phyloP scores from a whole-genome alignment of 441 rosid genomes.

The Raphanus hybrid region DNA sequence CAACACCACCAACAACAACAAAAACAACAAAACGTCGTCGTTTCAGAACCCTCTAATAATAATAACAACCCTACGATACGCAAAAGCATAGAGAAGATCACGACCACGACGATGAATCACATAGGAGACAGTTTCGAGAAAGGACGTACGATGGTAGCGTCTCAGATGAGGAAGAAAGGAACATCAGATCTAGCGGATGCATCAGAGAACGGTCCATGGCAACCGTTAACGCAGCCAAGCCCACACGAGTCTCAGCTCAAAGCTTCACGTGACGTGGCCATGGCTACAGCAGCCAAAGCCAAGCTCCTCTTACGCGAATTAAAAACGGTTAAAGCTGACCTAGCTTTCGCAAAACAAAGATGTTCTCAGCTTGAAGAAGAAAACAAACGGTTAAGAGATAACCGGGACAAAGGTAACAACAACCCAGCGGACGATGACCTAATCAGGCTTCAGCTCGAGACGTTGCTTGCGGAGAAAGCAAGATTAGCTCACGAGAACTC shows the following conservation, averaged over 20 bases:
- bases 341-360: conserved; percentile 87
- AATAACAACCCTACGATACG: conserved; percentile 62
- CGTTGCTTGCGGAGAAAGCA: conserved; percentile 94
- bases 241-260: conserved; percentile 87
- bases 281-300: conserved; percentile 99
- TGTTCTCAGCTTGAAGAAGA: conserved; percentile 93
- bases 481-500: conserved; percentile 93
- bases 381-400: conserved; percentile 84
- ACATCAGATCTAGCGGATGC: conserved; percentile 62
- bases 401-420: conserved; percentile 75
- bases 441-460: conserved; percentile 93
- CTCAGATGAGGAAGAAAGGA: conserved; percentile 76
- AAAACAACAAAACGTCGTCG: conserved; percentile 23
- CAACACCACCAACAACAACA: background rate
- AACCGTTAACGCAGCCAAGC: conserved; percentile 50
- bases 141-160: conserved; percentile 78
- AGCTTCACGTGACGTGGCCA: conserved; percentile 99
- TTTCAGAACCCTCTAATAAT: conserved; percentile 45
- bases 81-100: conserved; percentile 75
- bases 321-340: conserved; percentile 93
- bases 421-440: conserved; percentile 85
- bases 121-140: conserved; percentile 89
- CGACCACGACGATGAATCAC: conserved; percentile 80
- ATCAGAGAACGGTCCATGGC: conserved; percentile 45
- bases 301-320: conserved; percentile 94